These are phyloP conservation scores for Tolypocladium nubicola DNA, from an alignment of 2,329 filamentous ascomycete species.

Conservation along the genomic window DNA sequence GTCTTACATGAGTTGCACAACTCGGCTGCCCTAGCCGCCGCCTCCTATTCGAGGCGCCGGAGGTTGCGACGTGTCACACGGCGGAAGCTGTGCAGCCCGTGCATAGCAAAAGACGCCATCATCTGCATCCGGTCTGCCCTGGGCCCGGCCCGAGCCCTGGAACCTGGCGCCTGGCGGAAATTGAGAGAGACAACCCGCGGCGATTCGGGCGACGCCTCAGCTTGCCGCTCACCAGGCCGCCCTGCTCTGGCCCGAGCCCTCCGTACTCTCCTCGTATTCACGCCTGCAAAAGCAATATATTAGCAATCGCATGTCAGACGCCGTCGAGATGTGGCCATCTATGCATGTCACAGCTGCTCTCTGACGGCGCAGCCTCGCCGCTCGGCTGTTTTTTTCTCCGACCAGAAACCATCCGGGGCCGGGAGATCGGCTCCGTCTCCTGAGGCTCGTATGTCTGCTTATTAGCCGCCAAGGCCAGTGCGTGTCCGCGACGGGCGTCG, in stretches of 20 bases:
- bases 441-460: neutral
- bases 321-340: neutral
- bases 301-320: neutral
- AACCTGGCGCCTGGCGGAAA: neutral
- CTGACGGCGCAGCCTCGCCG: neutral
- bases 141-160: neutral
- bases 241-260: neutral
- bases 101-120: neutral
- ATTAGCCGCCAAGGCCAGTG: neutral
- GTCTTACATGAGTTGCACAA: neutral
- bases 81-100: neutral
- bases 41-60: neutral
- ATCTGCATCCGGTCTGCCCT: neutral
- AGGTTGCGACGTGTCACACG: neutral
- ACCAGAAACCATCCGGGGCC: neutral
- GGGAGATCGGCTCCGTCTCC: neutral
- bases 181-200: neutral
- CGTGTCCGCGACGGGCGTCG: neutral
- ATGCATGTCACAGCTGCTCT: neutral
- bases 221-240: neutral
- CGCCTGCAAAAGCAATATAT: neutral
- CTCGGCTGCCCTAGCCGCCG: neutral
- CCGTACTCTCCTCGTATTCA: neutral
- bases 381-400: neutral
- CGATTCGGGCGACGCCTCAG: neutral